Base-by-base conservation (phyloP, 148 eudicot genomes). In the Fagopyrum tataricum region DNA sequence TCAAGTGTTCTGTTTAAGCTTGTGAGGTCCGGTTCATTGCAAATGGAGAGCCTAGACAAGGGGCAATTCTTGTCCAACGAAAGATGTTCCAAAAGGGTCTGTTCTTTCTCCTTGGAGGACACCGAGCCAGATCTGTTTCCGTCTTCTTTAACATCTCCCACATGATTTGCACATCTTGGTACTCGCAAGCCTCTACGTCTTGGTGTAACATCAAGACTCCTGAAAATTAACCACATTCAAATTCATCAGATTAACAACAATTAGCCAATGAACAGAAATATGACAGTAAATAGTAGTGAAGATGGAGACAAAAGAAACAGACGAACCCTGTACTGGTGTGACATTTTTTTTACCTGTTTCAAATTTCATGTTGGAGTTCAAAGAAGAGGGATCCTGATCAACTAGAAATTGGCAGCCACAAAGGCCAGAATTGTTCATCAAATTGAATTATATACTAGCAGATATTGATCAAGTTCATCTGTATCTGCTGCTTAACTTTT, bases 81-180 rank as follows among this genome's bases (percentile, higher is more conserved):
- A 83, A 73, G 9, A 53, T 72, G n/a, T 74, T 83, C 59, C 80
- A 76, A 7, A 84, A 26, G 37, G 76, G 69, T 49, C 44, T 81
- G 58, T 41, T 72, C 76, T 78, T 83, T 58, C 71, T 56, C 71
- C 71, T 44, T 72, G 66, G 24, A 31, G 82, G 73, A 17, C 76
- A 64, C 21, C 18, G 59, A 8, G 47, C 43, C 49, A 64, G 44
- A 4, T 26, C 44, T 7, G 70, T 20, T 17, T 81, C 83, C 11
- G 75, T 46, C 73, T 72, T 82, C 74, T 77, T 72, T 58, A 82
- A 42, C 85, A 82, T 79, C 74, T 82, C 85, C 85, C 85, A 82
- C 85, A 82, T 82, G 23, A 79, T 82, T n/a, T 75, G 76, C 55
- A 82, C 85, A 69, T 82, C 85, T 59, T 79, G 78, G 42, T 79